A percentile compares a stretch with the other conserved stretches of the same genome.
Conservation (phyloP, 345 rosid genomes). For the Durio zibethinus region DNA sequence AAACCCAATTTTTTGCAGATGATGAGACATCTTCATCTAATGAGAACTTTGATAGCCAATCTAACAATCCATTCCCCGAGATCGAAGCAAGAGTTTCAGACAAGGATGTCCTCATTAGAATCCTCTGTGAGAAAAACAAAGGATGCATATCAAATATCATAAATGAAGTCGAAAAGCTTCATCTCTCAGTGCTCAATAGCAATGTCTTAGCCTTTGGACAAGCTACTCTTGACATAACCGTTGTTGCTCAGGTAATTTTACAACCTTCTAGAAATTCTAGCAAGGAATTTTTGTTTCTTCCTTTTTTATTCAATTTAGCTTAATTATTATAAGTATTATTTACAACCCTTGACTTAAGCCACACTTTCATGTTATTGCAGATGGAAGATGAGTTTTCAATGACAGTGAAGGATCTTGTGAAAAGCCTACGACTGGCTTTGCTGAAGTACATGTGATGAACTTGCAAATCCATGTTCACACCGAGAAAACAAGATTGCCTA, state of each 20-base stretch:
- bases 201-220: conserved; percentile 55
- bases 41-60: conserved; percentile 26
- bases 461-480: not conserved
- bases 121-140: conserved; percentile 59
- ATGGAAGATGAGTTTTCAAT: conserved; percentile 44
- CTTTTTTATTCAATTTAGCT: not conserved
- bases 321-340: not conserved
- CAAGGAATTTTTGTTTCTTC: not conserved
- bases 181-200: conserved; percentile 41
- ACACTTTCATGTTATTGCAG: conserved; percentile 36
- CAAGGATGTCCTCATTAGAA: conserved; percentile 54
- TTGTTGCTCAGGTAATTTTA: conserved; percentile 58
- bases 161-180: conserved; percentile 45
- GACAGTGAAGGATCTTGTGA: conserved; percentile 52
- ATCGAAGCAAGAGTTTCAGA: conserved; percentile 63
- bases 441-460: conserved; percentile 30
- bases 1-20: conserved; percentile 33
- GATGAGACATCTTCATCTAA: conserved; percentile 40
- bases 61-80: conserved; percentile 41
- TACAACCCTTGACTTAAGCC: not conserved
- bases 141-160: conserved; percentile 40
- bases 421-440: conserved; percentile 41
- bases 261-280: not conserved
- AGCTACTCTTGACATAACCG: conserved; percentile 55
- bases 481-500: not conserved